A percentile compares a stretch with the other conserved stretches of the same genome.
Conservation (phyloP, 345 rosid species). For the Mangifera indica region DNA sequence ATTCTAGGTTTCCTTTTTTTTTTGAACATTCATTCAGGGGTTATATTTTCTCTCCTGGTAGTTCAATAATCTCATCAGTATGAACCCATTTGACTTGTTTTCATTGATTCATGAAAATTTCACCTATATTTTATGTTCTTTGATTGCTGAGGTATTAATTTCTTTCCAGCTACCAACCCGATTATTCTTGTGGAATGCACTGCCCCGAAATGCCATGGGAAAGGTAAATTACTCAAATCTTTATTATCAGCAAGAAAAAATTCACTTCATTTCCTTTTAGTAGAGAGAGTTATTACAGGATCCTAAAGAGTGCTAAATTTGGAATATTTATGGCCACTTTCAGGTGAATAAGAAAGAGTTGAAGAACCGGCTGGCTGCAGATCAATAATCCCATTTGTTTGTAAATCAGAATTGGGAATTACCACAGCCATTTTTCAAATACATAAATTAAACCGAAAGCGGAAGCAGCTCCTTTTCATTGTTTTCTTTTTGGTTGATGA, state of each 20-base stretch:
- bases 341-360: constrained; percentile 95
- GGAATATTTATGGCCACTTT: constrained; percentile 8
- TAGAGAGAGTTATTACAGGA: neutral
- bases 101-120: neutral
- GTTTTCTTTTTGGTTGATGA: too few relatives aligned
- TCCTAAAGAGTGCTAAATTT: neutral
- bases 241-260: neutral
- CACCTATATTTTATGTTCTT: neutral
- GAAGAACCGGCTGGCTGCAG: constrained; percentile 55
- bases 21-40: neutral
- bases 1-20: neutral
- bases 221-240: constrained; percentile 48
- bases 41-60: neutral
- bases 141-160: neutral
- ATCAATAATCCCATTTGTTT: constrained; percentile 24
- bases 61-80: neutral
- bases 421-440: neutral
- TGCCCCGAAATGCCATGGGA: constrained; percentile 99
- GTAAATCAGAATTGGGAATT: neutral
- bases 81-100: neutral
- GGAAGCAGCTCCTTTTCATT: too few relatives aligned
- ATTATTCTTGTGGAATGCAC: constrained; percentile 74
- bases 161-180: constrained; percentile 73
- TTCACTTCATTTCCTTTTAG: neutral
- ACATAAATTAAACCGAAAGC: neutral